Evolutionary conservation across 495 filamentous ascomycete species (phyloP), one percentile per base, ranked within the genome.

Genomic region (Neurospora sp.): DNA sequence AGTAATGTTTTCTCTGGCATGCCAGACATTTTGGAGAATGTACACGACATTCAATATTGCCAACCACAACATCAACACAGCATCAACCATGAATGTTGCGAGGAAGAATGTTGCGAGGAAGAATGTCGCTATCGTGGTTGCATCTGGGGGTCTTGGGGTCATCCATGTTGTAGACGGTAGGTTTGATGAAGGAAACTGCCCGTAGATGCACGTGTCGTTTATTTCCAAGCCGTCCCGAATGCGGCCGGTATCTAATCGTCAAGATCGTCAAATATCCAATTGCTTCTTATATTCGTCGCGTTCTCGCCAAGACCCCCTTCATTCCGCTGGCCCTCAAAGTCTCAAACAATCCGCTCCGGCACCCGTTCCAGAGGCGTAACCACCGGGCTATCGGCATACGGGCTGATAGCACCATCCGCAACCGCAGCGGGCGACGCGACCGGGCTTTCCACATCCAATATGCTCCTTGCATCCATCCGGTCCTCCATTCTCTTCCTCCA

Each of bases 401-500:
- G 54, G 27, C 54, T 66, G 54, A 35, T 35, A 9, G 23, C 54
- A 10, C 27, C 54, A 35, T 66, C 54, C 27, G 14, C 54, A 9
- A 66, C 14, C 6, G 54, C 54, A 62, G 54, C 54, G 54, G 54
- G 54, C 54, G 27, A 66, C 14, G 54, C 27, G 14, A 66, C 27
- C 27, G 54, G 54, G 14, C 54, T 66, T 18, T 69, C 37, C 23
- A 39, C 35, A 42, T 54, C 70, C 38, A 49, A 18, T 71, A 74
- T 39, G 70, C 71, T 35, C 31, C 42, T 73, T 74, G 54, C 54
- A 37, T 66, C 23, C 54, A 66, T 66, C 54, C 54, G 54, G 3
- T 35, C 54, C 20, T 84, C 83, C 72, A 80, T 80, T 39, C 81
- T 73, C 23, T 88, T 82, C 71, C 93, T 85, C 95, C 94, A 97